Evolutionary conservation across 2,329 filamentous ascomycete species (phyloP), one percentile per base, ranked within the genome.

Genomic region (Curvularia sp.): DNA sequence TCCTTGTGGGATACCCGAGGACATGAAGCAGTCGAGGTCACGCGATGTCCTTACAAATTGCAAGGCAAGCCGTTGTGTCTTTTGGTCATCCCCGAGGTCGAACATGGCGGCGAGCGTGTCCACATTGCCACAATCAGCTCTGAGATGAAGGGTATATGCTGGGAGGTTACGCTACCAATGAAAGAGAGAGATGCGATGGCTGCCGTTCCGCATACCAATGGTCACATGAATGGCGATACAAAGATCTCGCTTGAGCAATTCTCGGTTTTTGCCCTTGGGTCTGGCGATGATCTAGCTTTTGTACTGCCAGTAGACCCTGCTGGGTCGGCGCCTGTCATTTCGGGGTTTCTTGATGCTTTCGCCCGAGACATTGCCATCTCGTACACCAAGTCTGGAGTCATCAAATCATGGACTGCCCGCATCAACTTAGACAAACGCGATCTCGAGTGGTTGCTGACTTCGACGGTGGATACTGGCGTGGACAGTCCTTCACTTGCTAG

Each of bases 271-370:
- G 81, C 88, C 53, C 81, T 96, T 2, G 84, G 87, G 0, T 67
- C 81, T 35, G 75, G 81, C 6, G 80, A 84, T 54, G 82, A 84
- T 56, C 75, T 86, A 22, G 79, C 79, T 4, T 85, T 85, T 63
- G 81, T 96, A 18, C 80, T 96, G 9, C 91, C 93, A 0, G 92
- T 96, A 47, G 93, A 97, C 69, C 92, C 93, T 50, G 93, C 92
- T 1, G 93, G 93, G 1, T 88, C 89, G 10, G 82, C 85, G 39
- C 86, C 88, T 1, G 83, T 88, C 3, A 85, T 88, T 10, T 91
- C 91, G 4, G 91, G 89, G 0, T 96, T 93, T 62, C 83, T 96
- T 31, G 93, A 97, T 75, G 86, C 91, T 0, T 96, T 97, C 74
- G 90, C 92, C 10, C 87, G 89, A 39, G 93, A 97, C 71, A 87